Evolutionary conservation across 2,329 filamentous ascomycete species (phyloP).

Genomic region (Fusarium sp.): DNA sequence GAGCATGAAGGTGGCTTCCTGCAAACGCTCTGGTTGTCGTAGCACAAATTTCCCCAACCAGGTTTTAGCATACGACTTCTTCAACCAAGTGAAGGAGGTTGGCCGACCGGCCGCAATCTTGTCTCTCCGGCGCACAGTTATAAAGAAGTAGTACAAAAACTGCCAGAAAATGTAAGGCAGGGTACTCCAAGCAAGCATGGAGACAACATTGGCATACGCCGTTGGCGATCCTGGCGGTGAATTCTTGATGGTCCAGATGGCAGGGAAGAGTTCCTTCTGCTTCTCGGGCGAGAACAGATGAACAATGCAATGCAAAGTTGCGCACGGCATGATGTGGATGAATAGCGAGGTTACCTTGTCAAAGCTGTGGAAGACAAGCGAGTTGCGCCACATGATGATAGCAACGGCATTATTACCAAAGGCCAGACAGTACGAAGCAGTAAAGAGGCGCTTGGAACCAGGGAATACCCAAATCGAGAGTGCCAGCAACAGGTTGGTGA

Average conservation of each 20-base stretch:
- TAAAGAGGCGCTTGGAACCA: slow-evolving; percentile 89
- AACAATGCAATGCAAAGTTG: slow-evolving; percentile 90
- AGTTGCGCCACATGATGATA: slow-evolving; percentile 99
- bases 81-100: slow-evolving; percentile 97
- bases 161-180: slow-evolving; percentile 96
- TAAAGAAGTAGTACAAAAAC: slow-evolving; percentile 91
- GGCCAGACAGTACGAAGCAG: slow-evolving; percentile 90
- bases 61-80: slow-evolving; percentile 88
- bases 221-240: slow-evolving; percentile 77
- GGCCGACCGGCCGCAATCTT: slow-evolving; percentile 96
- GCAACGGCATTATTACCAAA: slow-evolving; percentile 98
- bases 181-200: slow-evolving; percentile 95
- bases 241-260: slow-evolving; percentile 83
- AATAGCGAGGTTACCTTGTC: slow-evolving; percentile 99
- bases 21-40: slow-evolving; percentile 78
- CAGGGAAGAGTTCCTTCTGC: slow-evolving; percentile 81
- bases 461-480: slow-evolving; percentile 93
- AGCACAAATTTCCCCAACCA: slow-evolving; percentile 91
- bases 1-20: slow-evolving; percentile 93
- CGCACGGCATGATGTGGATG: slow-evolving; percentile 99
- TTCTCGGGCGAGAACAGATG: slow-evolving; percentile 78
- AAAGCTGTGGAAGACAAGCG: slow-evolving; percentile 96
- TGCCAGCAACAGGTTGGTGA: slow-evolving; percentile 89
- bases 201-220: slow-evolving; percentile 80
- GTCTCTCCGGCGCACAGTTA: slow-evolving; percentile 92